These are phyloP conservation scores for Dalbergia cochinchinensis DNA, from an alignment of 306 rosid species.

Conservation along the genomic window DNA sequence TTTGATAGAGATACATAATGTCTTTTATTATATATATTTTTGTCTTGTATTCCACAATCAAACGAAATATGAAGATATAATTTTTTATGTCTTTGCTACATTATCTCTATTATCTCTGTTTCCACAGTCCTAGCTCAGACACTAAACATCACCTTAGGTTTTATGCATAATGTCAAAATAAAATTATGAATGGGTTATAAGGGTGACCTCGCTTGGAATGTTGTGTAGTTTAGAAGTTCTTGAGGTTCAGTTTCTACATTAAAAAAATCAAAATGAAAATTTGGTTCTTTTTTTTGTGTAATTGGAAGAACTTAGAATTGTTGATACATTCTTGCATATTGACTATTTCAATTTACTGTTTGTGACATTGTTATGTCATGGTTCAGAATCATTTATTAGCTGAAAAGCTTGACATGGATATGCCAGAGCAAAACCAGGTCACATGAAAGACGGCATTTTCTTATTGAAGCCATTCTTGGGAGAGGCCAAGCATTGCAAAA, in stretches of 20 bases:
- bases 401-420: constrained; percentile 32
- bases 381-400: constrained; percentile 34
- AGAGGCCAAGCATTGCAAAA: constrained; percentile 25
- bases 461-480: neutral
- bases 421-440: constrained; percentile 30
- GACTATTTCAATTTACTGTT: constrained; percentile 26
- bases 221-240: neutral
- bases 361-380: constrained; percentile 4
- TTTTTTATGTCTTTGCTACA: too few relatives aligned
- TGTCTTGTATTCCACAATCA: too few relatives aligned
- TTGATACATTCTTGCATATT: constrained; percentile 16
- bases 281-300: neutral
- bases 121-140: too few relatives aligned
- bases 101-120: too few relatives aligned
- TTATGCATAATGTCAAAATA: neutral
- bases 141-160: neutral
- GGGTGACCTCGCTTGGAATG: neutral
- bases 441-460: constrained; percentile 25
- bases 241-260: neutral
- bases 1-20: too few relatives aligned
- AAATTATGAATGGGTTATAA: constrained; percentile 12
- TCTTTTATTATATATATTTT: too few relatives aligned
- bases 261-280: neutral
- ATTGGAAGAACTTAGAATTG: neutral
- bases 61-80: too few relatives aligned